Conservation (phyloP, 495 filamentous ascomycete species). For the Filosporella fistucella region DNA sequence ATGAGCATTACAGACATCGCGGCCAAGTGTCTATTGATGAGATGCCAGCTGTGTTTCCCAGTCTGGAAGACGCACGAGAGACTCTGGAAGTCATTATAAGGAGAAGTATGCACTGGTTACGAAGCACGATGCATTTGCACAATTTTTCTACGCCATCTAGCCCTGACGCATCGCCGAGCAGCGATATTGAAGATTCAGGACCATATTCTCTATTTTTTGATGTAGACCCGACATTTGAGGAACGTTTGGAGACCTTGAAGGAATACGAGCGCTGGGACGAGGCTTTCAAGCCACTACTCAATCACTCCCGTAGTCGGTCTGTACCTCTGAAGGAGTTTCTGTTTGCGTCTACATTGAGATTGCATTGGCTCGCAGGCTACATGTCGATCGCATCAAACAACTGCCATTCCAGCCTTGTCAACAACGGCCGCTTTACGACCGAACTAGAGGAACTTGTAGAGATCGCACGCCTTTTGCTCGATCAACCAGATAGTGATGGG, state of each 20-base stretch:
- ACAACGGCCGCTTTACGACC: slow-evolving; percentile 9
- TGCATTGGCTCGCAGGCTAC: slow-evolving; percentile 18
- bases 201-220: slow-evolving; percentile 11
- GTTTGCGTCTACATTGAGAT: slow-evolving; percentile 4
- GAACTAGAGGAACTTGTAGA: slow-evolving; percentile 17
- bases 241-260: slow-evolving; percentile 8
- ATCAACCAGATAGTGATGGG: not conserved
- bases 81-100: slow-evolving; percentile 9
- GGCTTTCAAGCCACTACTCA: slow-evolving; percentile 11
- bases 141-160: slow-evolving; percentile 5
- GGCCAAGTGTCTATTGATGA: slow-evolving; percentile 12
- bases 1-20: slow-evolving; percentile 13
- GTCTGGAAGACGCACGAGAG: slow-evolving; percentile 5
- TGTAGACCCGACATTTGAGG: slow-evolving; percentile 13
- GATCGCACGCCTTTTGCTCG: slow-evolving; percentile 11
- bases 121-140: slow-evolving; percentile 18
- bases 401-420: slow-evolving; percentile 5
- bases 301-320: slow-evolving; percentile 4
- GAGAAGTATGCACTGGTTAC: slow-evolving; percentile 20
- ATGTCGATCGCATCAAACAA: slow-evolving; percentile 14
- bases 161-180: not conserved
- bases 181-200: not conserved
- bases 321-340: slow-evolving; percentile 11
- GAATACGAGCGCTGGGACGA: slow-evolving; percentile 16
- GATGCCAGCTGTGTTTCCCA: slow-evolving; percentile 8